A percentile compares a stretch with the other conserved stretches of the same genome.
Evolutionary conservation across 108 stramenopile species (phyloP).

Genomic region (Nannochloropsis salina): DNA sequence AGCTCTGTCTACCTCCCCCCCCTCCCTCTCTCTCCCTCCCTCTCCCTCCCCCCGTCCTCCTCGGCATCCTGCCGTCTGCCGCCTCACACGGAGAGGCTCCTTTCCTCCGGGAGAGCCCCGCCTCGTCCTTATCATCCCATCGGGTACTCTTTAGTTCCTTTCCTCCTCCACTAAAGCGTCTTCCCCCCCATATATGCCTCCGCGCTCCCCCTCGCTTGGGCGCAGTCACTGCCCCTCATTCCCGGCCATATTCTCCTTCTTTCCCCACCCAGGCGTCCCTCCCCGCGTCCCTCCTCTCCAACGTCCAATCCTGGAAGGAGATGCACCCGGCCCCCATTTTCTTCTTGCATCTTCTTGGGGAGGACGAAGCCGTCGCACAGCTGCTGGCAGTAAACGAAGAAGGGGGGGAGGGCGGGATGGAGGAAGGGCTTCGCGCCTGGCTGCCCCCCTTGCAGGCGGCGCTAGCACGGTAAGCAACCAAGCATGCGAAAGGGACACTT

Average conservation of each 20-base stretch:
- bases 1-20: not conserved
- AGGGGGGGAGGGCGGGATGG: not conserved
- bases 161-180: not conserved
- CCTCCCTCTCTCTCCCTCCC: not conserved
- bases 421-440: not conserved
- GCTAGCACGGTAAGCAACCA: not conserved
- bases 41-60: not conserved
- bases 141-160: not conserved
- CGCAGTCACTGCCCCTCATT: not conserved
- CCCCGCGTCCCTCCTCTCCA: not conserved
- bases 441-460: slow-evolving; percentile 9
- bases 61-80: not conserved
- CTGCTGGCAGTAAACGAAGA: not conserved
- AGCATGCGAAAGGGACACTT: no score
- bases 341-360: not conserved
- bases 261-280: not conserved
- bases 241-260: no score
- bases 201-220: no score
- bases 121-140: no score
- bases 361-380: not conserved
- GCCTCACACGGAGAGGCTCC: not conserved
- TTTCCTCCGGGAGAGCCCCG: not conserved
- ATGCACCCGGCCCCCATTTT: not conserved
- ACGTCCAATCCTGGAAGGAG: not conserved
- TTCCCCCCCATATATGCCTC: no score